Evolutionary conservation across 2,329 filamentous ascomycete genomes (phyloP).

Genomic region (Penicillium glabrum): DNA sequence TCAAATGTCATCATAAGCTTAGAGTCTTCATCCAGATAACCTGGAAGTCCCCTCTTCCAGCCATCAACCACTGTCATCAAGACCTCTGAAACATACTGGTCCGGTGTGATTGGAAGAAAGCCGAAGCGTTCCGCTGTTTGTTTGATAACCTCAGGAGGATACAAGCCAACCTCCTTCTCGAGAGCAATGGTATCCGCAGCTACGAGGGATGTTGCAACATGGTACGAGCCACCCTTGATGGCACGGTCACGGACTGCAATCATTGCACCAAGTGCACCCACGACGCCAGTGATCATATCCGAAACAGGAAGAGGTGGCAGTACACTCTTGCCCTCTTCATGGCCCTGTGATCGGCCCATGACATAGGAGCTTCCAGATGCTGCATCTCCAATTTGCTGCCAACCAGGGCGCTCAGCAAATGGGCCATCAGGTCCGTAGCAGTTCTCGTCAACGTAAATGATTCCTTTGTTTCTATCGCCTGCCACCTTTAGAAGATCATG

Average conservation of each 20-base stretch:
- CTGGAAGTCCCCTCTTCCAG: slow-evolving; percentile 14
- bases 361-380: slow-evolving; percentile 41
- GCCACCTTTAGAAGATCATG: slow-evolving; percentile 44
- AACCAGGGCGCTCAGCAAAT: slow-evolving; percentile 48
- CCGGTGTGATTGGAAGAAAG: slow-evolving; percentile 11
- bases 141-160: slow-evolving; percentile 3
- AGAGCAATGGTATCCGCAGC: slow-evolving; percentile 7
- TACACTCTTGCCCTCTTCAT: slow-evolving; percentile 13
- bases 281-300: slow-evolving; percentile 24
- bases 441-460: slow-evolving; percentile 53
- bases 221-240: slow-evolving; percentile 20
- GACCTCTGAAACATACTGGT: slow-evolving; percentile 17
- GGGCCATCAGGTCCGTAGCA: slow-evolving; percentile 52
- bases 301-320: slow-evolving; percentile 23
- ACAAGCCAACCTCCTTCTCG: slow-evolving; percentile 6
- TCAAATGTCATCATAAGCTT: slow-evolving; percentile 17
- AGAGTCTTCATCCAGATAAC: slow-evolving; percentile 15
- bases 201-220: slow-evolving; percentile 17
- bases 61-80: slow-evolving; percentile 12
- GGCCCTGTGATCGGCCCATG: slow-evolving; percentile 35
- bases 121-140: slow-evolving; percentile 5
- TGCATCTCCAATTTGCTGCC: slow-evolving; percentile 54
- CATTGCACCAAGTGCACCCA: slow-evolving; percentile 16
- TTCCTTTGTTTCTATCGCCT: slow-evolving; percentile 41
- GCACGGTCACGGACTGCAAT: slow-evolving; percentile 20